Evolutionary conservation across 176 grass and related monocot genomes (phyloP).

Genomic region (Raddia distichophylla): DNA sequence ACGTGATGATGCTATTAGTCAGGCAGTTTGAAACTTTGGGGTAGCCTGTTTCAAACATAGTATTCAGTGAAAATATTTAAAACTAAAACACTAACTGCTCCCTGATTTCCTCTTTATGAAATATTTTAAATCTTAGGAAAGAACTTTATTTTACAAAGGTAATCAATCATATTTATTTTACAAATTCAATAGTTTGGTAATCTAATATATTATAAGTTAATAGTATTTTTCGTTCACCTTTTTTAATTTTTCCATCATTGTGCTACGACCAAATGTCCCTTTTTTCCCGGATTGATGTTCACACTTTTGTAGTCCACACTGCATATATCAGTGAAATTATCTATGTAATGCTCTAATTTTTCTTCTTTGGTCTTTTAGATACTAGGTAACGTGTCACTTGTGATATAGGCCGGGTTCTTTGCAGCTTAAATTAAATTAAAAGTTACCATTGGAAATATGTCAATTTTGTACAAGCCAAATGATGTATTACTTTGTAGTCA

Average conservation of each 20-base stretch:
- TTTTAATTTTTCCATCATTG: neutral
- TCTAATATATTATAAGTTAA: neutral
- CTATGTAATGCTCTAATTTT: neutral
- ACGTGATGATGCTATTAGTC: neutral
- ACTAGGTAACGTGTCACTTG: neutral
- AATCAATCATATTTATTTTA: constrained; percentile 4
- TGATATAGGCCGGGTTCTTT: neutral
- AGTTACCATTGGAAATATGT: too few species aligned
- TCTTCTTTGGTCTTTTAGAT: neutral
- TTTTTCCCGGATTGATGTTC: neutral
- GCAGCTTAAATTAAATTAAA: too few species aligned
- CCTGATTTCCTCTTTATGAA: neutral
- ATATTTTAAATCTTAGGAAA: neutral
- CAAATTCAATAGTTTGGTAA: neutral
- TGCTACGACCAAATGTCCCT: neutral
- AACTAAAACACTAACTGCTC: neutral
- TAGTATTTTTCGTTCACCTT: neutral
- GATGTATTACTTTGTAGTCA: too few species aligned
- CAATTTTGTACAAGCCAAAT: too few species aligned
- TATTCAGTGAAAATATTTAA: constrained; percentile 7
- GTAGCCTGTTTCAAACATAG: neutral
- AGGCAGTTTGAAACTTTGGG: neutral
- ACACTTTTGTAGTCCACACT: neutral
- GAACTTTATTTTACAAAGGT: neutral
- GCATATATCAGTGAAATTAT: neutral